A percentile compares a stretch with the other conserved stretches of the same genome.
phyloP scores from a whole-genome alignment of 2,329 filamentous ascomycete genomes.

The Ophiosphaerella herpotricha region DNA sequence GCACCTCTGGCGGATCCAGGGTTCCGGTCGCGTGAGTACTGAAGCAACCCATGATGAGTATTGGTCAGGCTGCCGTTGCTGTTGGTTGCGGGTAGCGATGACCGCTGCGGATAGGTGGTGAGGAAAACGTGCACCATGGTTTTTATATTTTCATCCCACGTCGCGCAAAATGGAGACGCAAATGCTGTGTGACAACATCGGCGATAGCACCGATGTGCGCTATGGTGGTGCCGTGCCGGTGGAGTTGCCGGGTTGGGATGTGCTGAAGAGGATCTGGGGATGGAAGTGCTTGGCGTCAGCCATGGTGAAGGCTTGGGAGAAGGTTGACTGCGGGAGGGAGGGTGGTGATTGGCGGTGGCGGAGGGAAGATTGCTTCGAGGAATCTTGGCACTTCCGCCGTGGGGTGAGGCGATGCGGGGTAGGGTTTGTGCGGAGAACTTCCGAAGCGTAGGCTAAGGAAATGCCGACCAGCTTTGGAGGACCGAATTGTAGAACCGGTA shows the following conservation, averaged over 20 bases:
- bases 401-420: conserved; percentile 17
- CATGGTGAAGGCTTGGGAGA: conserved; percentile 23
- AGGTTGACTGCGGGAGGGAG: conserved; percentile 11
- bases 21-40: conserved; percentile 39
- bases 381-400: conserved; percentile 14
- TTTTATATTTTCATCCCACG: conserved; percentile 5
- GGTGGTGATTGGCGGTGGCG: conserved; percentile 13
- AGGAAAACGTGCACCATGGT: not conserved
- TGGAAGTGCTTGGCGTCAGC: conserved; percentile 21
- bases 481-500: no score
- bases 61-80: not conserved
- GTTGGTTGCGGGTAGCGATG: not conserved
- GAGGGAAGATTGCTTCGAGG: conserved; percentile 10
- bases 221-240: conserved; percentile 4
- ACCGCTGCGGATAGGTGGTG: not conserved
- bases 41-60: conserved; percentile 27
- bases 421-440: conserved; percentile 4
- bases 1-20: conserved; percentile 42
- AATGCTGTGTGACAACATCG: conserved; percentile 6
- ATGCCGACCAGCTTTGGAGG: no score
- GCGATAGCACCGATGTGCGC: conserved; percentile 7
- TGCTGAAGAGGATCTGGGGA: conserved; percentile 22
- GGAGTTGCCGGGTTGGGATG: conserved; percentile 20
- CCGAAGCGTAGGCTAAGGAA: no score
- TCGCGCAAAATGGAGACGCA: not conserved